Base-by-base conservation (phyloP, 2,329 filamentous ascomycete genomes). In the Fusarium nurragi region DNA sequence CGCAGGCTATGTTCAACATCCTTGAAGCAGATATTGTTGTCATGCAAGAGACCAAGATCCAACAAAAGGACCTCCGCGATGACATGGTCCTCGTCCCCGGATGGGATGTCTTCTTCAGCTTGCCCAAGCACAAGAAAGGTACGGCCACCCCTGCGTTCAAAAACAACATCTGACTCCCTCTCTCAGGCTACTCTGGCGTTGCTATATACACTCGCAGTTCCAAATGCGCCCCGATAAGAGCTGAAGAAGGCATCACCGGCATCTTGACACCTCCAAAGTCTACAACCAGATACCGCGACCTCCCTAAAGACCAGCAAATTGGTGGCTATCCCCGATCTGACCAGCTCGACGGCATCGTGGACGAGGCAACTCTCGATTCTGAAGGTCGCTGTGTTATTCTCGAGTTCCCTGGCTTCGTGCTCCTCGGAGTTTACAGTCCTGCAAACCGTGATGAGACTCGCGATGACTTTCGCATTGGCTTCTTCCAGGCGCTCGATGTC, bases 11-110 rank as follows among this genome's bases (percentile, higher is more conserved):
- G 95, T 98, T 99, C 78, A 92, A 97, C 68, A 91, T 90, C 39
- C 85, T 99, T 8, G 91, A 95, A 75, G 89, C 94, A 50, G 95
- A 99, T 76, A 95, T 99, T 65, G 88, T 98, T 18, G 85, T 97
- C 57, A 93, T 98, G 82, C 95, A 99, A 77, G 95, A 98, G 78
- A 89, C 93, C 39, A 99, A 98, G 79, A 97, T 98, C 37, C 95
- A 98, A 74, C 86, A 90, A 55, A 97, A 97, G 75, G 94, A 97
- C 69, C 81, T 99, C 2, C 85, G 84, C 37, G 95, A 98, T 83
- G 95, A 98, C 70, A 98, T 98, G 93, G 94, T 98, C 11, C 81
- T 98, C 30, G 88, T 98, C 0, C 88, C 92, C 0, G 95, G 95
- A 13, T 99, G 94, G 94, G 95, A 99, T 75, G 94, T 94, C 66